Percentiles rank a stretch among this genome's conserved stretches.
Evolutionary conservation across 306 rosid species (phyloP).

Genomic region (Trichosanthes cucumerina): DNA sequence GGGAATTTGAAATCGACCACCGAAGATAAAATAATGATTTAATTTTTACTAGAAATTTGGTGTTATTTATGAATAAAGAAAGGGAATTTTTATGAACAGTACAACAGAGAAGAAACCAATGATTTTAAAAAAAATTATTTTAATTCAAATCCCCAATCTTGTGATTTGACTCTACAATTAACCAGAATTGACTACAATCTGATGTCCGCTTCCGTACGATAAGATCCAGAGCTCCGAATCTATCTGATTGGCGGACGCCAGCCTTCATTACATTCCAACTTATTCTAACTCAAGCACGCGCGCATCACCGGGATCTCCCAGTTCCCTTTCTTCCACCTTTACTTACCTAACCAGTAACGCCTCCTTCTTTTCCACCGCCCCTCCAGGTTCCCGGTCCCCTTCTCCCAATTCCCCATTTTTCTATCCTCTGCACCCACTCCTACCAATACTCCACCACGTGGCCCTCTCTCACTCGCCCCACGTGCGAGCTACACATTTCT

Average conservation of each 20-base stretch:
- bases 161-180: constrained; percentile 5
- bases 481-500: not conserved
- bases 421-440: not conserved
- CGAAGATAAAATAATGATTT: too few relatives aligned
- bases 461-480: not conserved
- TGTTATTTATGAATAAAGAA: too few relatives aligned
- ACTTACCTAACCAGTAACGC: constrained; percentile 12
- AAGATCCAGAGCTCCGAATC: constrained; percentile 13
- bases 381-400: not conserved
- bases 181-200: constrained; percentile 7
- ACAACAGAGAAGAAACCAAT: not conserved
- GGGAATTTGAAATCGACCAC: too few relatives aligned
- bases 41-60: too few relatives aligned
- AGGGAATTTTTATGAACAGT: too few relatives aligned
- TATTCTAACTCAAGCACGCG: constrained; percentile 1
- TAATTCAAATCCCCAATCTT: not conserved
- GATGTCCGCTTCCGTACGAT: constrained; percentile 19
- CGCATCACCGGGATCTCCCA: constrained; percentile 6
- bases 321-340: not conserved
- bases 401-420: not conserved
- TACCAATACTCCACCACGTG: not conserved
- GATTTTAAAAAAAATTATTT: too few relatives aligned
- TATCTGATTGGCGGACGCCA: constrained; percentile 15
- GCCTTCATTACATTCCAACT: not conserved
- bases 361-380: not conserved